These are phyloP conservation scores for Ophiostoma angusticollis DNA, from an alignment of 2,329 filamentous ascomycete species.

Conservation along the genomic window DNA sequence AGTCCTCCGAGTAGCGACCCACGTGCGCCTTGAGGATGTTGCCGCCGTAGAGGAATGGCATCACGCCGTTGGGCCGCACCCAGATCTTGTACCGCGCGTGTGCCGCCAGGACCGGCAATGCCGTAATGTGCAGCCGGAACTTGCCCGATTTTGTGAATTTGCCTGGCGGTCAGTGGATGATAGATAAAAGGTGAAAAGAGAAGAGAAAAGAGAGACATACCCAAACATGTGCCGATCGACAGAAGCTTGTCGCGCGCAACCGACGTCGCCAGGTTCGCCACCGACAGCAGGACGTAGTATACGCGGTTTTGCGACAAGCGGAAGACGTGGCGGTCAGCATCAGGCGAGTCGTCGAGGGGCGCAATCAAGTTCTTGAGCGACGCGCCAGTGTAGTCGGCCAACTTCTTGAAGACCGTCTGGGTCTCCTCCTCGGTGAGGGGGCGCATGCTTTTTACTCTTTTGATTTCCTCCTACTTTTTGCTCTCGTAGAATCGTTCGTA, in stretches of 20 bases:
- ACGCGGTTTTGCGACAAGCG: conserved; percentile 64
- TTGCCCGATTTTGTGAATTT: conserved; percentile 97
- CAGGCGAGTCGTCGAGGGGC: conserved; percentile 52
- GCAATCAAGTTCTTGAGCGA: conserved; percentile 77
- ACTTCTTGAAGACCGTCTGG: conserved; percentile 69
- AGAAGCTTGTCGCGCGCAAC: conserved; percentile 72
- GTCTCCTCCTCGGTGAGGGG: conserved; percentile 18
- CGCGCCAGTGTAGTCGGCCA: conserved; percentile 83
- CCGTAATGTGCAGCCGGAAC: conserved; percentile 87
- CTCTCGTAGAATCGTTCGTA: too few relatives aligned
- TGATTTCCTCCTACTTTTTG: too few relatives aligned
- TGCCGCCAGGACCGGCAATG: conserved; percentile 70
- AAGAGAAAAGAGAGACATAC: conserved; percentile 22
- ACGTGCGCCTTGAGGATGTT: conserved; percentile 64
- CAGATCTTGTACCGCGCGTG: conserved; percentile 95
- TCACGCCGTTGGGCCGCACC: conserved; percentile 91
- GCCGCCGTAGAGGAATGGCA: conserved; percentile 92
- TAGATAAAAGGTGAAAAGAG: background rate
- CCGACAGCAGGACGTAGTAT: conserved; percentile 80
- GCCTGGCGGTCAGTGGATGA: conserved; percentile 31
- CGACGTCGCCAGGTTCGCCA: conserved; percentile 84
- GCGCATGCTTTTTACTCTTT: too few relatives aligned
- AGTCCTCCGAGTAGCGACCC: conserved; percentile 79
- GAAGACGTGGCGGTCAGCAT: conserved; percentile 72
- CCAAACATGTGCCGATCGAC: conserved; percentile 76